Evolutionary conservation across 192 early-diverging fungal genomes (phyloP).

Genomic region (Backusella sp.): DNA sequence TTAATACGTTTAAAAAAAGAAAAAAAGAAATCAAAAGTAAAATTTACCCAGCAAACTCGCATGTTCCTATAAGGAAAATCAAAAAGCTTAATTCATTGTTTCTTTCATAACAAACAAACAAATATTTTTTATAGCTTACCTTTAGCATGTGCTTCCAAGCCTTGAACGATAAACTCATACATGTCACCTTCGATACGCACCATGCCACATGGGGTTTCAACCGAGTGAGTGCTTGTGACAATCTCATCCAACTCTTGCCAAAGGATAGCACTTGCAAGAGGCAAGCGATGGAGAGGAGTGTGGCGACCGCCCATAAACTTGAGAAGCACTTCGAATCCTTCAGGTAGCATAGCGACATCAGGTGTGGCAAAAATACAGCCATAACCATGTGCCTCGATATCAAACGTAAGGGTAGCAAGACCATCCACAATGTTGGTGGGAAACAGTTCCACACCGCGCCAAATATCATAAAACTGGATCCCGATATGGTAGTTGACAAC

Average conservation of each 20-base stretch:
- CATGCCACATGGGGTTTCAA: conserved; percentile 12
- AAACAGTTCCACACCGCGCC: conserved; percentile 17
- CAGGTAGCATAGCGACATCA: conserved; percentile 11
- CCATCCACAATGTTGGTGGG: conserved; percentile 28
- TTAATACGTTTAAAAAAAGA: not conserved
- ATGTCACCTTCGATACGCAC: conserved; percentile 22
- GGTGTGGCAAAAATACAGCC: conserved; percentile 24
- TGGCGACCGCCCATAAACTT: not conserved
- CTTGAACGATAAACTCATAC: conserved; percentile 13
- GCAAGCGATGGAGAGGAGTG: conserved; percentile 5
- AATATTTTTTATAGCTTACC: not conserved
- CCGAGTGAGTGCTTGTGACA: not conserved
- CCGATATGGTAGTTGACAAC: conserved; percentile 25
- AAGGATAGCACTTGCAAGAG: conserved; percentile 15
- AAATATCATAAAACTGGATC: conserved; percentile 22
- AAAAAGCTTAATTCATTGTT: conserved; percentile 5
- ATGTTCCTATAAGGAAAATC: not conserved
- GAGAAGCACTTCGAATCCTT: conserved; percentile 2
- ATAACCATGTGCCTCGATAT: conserved; percentile 27
- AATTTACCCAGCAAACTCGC: conserved; percentile 14
- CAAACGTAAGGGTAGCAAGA: conserved; percentile 24
- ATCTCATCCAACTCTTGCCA: conserved; percentile 27
- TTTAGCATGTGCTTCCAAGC: conserved; percentile 4
- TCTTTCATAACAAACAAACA: not conserved
- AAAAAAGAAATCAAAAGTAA: not conserved